Base-by-base conservation (phyloP, 176 grass and related monocot genomes). In the Pharus latifolius region DNA sequence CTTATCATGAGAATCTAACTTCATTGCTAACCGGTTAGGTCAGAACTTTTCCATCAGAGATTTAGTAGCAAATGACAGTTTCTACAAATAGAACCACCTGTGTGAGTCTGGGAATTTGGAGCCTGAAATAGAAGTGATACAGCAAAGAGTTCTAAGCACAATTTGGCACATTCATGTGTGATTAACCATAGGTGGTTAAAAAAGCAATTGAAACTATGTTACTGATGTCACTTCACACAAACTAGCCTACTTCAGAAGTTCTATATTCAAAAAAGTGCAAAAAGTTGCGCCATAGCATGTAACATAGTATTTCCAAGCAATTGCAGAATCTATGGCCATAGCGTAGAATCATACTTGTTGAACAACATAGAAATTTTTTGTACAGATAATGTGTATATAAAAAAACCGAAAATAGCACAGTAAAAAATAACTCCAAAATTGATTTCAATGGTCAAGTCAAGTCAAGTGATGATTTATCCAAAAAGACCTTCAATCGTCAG, bases 331-430 rank as follows among this genome's bases (percentile, higher is more conserved):
- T 25, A 25, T 33, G 14, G 37, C 1, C 14, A 38, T 17, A 66
- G 40, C 13, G 33, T 26, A 82, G 33, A 51, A 87, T 75, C 80
- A 75, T 88, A 94, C 95, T 83, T 85, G 46, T 84, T 88, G 53
- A 94, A 99, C 47, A 99, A 77, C 3, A 90, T 84, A 83, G n/a
- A n/a, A n/a, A n/a, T n/a, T n/a, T n/a, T n/a, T n/a, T n/a, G n/a
- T n/a, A n/a, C n/a, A n/a, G n/a, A n/a, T n/a, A n/a, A n/a, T n/a
- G n/a, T n/a, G n/a, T n/a, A n/a, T n/a, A n/a, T n/a, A n/a, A n/a
- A n/a, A n/a, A n/a, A n/a, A n/a, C n/a, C n/a, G n/a, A n/a, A n/a
- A n/a, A n/a, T n/a, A n/a, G n/a, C n/a, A n/a, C n/a, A n/a, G n/a
- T n/a, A n/a, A n/a, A n/a, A n/a, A n/a, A n/a, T n/a, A n/a, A n/a